A percentile compares a stretch with the other conserved stretches of the same genome.
These are phyloP conservation scores for Picea glauca DNA, from an alignment of 75 land plant species.

Conservation along the genomic window DNA sequence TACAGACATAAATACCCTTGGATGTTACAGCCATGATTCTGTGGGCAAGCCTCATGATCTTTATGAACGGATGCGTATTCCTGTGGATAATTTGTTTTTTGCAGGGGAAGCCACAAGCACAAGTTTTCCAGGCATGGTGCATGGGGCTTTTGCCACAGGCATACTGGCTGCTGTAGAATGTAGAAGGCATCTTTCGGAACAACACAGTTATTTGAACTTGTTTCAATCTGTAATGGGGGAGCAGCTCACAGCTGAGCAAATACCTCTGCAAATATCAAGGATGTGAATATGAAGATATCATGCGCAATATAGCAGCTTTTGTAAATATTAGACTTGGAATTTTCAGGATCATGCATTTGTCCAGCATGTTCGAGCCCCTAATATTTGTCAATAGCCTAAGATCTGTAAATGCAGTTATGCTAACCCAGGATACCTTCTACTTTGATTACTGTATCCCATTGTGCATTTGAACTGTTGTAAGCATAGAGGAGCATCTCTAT, in stretches of 20 bases:
- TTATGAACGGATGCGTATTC: slow-evolving; percentile 52
- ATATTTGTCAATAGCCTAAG: slow-evolving; percentile 3
- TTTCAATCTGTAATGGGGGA: slow-evolving; percentile 34
- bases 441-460: too few relatives aligned
- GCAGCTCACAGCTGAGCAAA: slow-evolving; percentile 13
- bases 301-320: not conserved
- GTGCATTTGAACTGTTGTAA: too few relatives aligned
- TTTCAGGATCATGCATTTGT: not conserved
- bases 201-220: slow-evolving; percentile 25
- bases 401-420: too few relatives aligned
- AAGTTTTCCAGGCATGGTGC: slow-evolving; percentile 70
- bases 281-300: slow-evolving; percentile 4
- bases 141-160: slow-evolving; percentile 82
- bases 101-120: slow-evolving; percentile 81
- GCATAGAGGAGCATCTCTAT: too few relatives aligned
- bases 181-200: slow-evolving; percentile 31
- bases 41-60: slow-evolving; percentile 60
- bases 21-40: slow-evolving; percentile 61
- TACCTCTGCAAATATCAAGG: slow-evolving; percentile 22
- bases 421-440: too few relatives aligned
- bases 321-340: not conserved
- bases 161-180: slow-evolving; percentile 75
- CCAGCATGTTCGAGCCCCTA: not conserved
- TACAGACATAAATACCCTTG: slow-evolving; percentile 58
- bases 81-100: slow-evolving; percentile 70